Percentiles rank a stretch among this genome's conserved stretches.
Conservation (phyloP, 257 asterid genomes). For the Mentha longifolia region DNA sequence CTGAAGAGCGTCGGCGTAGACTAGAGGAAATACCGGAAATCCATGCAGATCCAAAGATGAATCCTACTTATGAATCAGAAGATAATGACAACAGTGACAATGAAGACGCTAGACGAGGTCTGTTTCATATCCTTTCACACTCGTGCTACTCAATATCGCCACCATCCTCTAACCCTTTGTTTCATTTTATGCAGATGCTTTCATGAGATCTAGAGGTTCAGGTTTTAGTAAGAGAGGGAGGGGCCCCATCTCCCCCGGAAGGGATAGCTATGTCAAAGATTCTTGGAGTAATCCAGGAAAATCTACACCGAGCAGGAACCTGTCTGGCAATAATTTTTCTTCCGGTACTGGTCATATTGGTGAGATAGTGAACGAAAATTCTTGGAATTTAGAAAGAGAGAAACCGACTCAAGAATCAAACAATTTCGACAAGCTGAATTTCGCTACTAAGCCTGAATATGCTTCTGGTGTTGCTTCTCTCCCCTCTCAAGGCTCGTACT, state of each 20-base stretch:
- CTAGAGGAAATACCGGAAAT: constrained; percentile 86
- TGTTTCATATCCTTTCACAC: constrained; percentile 15
- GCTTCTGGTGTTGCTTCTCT: constrained; percentile 47
- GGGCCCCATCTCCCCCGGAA: constrained; percentile 74
- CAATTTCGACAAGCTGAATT: constrained; percentile 45
- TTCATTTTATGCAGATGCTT: constrained; percentile 60
- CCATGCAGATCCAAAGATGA: constrained; percentile 95
- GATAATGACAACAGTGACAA: constrained; percentile 76
- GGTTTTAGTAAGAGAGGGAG: constrained; percentile 73
- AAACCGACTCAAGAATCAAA: constrained; percentile 47
- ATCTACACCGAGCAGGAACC: constrained; percentile 47
- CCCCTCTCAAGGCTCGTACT: constrained; percentile 46
- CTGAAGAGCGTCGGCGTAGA: constrained; percentile 92
- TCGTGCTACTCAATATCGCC: constrained; percentile 1
- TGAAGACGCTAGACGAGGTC: constrained; percentile 81
- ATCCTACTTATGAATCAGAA: constrained; percentile 86
- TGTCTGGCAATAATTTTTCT: constrained; percentile 49
- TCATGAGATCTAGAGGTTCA: constrained; percentile 64
- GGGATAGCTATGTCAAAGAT: constrained; percentile 63
- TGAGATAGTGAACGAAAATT: constrained; percentile 53
- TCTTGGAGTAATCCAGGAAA: constrained; percentile 59
- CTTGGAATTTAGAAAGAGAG: constrained; percentile 67
- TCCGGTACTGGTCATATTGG: constrained; percentile 46
- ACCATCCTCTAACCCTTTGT: constrained; percentile 1
- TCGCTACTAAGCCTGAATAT: constrained; percentile 44